These are phyloP conservation scores for Ramalina peruviana DNA, from an alignment of 495 filamentous ascomycete genomes.

Conservation along the genomic window DNA sequence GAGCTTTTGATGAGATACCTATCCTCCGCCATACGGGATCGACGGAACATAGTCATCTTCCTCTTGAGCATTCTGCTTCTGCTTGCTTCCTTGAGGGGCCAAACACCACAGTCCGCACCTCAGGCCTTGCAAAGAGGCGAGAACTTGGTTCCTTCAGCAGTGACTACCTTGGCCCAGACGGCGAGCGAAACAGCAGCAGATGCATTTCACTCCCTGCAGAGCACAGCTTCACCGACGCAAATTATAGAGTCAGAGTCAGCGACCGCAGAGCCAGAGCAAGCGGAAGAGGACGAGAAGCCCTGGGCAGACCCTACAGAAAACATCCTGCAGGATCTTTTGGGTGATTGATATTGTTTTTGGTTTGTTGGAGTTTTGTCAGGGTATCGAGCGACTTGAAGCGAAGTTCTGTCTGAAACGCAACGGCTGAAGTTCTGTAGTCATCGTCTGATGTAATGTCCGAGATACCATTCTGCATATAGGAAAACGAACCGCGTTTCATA, in stretches of 20 bases:
- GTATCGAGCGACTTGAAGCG: too few relatives aligned
- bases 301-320: background rate
- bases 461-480: too few relatives aligned
- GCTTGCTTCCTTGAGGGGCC: constrained; percentile 31
- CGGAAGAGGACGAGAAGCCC: background rate
- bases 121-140: background rate
- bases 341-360: background rate
- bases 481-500: too few relatives aligned
- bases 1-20: constrained; percentile 56
- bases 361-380: too few relatives aligned
- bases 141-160: background rate
- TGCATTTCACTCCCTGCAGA: background rate
- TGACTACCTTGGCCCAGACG: background rate
- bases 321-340: background rate
- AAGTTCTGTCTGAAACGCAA: too few relatives aligned
- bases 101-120: background rate
- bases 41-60: constrained; percentile 55
- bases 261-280: background rate
- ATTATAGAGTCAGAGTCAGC: background rate
- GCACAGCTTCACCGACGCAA: background rate
- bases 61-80: constrained; percentile 45
- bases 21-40: constrained; percentile 51
- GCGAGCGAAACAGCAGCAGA: background rate
- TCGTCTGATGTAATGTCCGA: too few relatives aligned
- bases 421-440: too few relatives aligned